Conservation (phyloP, 306 rosid species). For the Acmispon strigosus region DNA sequence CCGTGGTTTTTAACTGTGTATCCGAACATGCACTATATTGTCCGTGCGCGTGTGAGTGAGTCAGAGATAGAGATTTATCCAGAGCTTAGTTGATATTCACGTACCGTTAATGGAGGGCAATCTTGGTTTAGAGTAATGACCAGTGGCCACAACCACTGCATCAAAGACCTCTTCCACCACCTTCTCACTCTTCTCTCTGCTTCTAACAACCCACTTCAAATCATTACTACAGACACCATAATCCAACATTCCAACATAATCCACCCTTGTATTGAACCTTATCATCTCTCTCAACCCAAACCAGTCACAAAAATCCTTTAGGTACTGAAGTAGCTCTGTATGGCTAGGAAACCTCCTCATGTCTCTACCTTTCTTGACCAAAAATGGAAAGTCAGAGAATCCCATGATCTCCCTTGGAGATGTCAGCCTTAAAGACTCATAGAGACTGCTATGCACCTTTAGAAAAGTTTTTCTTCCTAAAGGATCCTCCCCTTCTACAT, state of each 20-base stretch:
- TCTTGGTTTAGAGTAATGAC: constrained; percentile 83
- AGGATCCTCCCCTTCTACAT: constrained; percentile 59
- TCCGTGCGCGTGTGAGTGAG: background rate
- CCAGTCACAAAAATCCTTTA: constrained; percentile 60
- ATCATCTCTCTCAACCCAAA: constrained; percentile 72
- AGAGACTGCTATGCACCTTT: constrained; percentile 70
- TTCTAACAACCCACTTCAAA: constrained; percentile 71
- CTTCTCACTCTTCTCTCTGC: constrained; percentile 36
- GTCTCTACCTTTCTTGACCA: constrained; percentile 71
- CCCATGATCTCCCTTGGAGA: constrained; percentile 93
- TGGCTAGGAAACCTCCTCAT: constrained; percentile 85
- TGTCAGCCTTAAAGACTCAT: constrained; percentile 56
- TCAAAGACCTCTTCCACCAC: constrained; percentile 68
- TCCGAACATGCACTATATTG: too few relatives aligned
- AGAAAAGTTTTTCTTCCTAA: constrained; percentile 47
- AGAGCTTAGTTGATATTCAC: background rate
- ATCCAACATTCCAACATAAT: constrained; percentile 60
- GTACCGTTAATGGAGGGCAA: constrained; percentile 72
- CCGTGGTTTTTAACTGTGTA: too few relatives aligned
- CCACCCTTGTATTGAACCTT: constrained; percentile 73
- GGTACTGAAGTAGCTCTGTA: constrained; percentile 51
- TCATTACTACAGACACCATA: constrained; percentile 40
- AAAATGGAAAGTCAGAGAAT: constrained; percentile 74
- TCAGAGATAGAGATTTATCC: background rate
- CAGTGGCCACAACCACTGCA: constrained; percentile 86